Base-by-base conservation (phyloP, 768 basidiomycete genomes). In the Rossbeevera mucosa region DNA sequence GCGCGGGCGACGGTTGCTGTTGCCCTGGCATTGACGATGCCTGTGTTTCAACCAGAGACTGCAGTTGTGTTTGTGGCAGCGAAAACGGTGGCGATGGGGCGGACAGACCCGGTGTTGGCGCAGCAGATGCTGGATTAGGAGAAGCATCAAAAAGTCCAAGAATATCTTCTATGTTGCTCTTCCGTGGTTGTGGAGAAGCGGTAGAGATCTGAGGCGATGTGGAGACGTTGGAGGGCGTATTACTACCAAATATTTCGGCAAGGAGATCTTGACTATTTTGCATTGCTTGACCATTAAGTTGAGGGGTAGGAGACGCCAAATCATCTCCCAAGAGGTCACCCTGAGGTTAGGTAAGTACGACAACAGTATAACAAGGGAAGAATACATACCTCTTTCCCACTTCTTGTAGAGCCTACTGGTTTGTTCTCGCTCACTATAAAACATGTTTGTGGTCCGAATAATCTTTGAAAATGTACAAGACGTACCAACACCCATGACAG, bases 401-500 rank as follows among this genome's bases (percentile, higher is more conserved):
- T 79, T 62, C 82, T 77, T 1, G 93, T 91, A 1, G 94, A 94
- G 4, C 95, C 96, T 26, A 99, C 96, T 30, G 91, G 90, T 64
- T 94, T 92, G 64, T 93, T 91, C 72, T 99, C 95, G 71, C 92
- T 94, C 48, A 94, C 93, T 94, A 59, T 8, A 47, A 25, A 44
- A 53, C 12, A 5, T 6, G 24, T 57, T 16, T 68, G 42, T 4
- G 7, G 3, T 24, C 42, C n/a, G 21, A 47, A 38, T 6, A 6
- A 40, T 8, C 12, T 11, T 33, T n/a, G 13, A 44, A 22, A 24
- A 24, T 40, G 0, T 22, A 50, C 6, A 12, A 30, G 33, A 72
- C 82, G 57, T 59, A 94, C 93, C 90, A 54, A 88, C 80, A 43
- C 92, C 96, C 79, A 95, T 88, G 2, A 98, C 90, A 2, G 95